These are phyloP conservation scores for Citrus medica DNA, from an alignment of 345 rosid species.

Conservation along the genomic window DNA sequence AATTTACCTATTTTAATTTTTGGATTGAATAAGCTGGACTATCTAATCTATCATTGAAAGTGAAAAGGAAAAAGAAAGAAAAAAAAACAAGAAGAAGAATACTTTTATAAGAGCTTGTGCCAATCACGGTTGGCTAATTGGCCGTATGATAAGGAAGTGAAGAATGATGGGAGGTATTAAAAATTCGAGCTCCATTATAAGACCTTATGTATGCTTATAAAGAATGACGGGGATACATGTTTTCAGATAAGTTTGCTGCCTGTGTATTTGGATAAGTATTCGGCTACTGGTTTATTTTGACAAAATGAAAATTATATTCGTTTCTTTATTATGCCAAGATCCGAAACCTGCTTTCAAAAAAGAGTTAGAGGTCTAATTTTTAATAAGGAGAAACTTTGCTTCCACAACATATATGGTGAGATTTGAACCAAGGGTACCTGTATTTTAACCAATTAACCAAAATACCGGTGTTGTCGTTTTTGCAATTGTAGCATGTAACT, in stretches of 20 bases:
- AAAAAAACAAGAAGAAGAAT: not conserved
- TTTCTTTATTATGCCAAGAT: not conserved
- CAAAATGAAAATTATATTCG: not conserved
- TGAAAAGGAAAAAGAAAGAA: too few species aligned
- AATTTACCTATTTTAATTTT: not conserved
- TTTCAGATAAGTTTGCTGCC: not conserved
- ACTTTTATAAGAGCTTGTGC: not conserved
- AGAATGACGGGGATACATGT: constrained; percentile 4
- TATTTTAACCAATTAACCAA: too few species aligned
- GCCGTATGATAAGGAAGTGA: not conserved
- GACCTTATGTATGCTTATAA: constrained; percentile 1
- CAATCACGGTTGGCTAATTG: not conserved
- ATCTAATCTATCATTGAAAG: not conserved
- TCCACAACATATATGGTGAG: too few species aligned
- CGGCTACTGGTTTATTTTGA: not conserved
- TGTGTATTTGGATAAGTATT: not conserved
- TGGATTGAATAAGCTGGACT: not conserved
- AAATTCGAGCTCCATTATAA: not conserved
- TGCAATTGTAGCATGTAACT: too few species aligned
- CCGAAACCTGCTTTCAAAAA: too few species aligned
- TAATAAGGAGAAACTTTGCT: too few species aligned
- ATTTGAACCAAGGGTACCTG: too few species aligned
- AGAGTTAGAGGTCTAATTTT: too few species aligned
- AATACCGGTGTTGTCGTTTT: too few species aligned
- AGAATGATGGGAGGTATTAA: not conserved